Percentiles rank a stretch among this genome's conserved stretches.
phyloP scores from a whole-genome alignment of 306 rosid species.

The Mucuna pruriens region DNA sequence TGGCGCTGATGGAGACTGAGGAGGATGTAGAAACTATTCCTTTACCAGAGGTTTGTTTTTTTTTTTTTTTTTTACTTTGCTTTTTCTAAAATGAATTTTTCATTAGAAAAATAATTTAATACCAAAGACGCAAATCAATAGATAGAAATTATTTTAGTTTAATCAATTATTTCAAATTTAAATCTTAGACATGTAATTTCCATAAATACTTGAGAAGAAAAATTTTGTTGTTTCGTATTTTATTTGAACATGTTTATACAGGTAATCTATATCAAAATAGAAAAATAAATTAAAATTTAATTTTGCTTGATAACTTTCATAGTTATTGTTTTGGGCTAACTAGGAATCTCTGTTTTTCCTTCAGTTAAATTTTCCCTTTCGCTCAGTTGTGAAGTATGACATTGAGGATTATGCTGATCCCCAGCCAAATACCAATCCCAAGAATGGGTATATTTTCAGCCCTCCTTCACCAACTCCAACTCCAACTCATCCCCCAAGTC shows the following conservation, averaged over 20 bases:
- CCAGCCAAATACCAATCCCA: constrained; percentile 75
- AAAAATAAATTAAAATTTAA: too few relatives aligned
- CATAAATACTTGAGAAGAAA: too few relatives aligned
- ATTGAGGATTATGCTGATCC: constrained; percentile 75
- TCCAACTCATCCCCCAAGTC: constrained; percentile 47
- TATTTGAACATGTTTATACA: too few relatives aligned
- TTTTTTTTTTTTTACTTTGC: neutral
- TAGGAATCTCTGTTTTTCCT: constrained; percentile 9
- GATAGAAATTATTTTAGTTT: too few relatives aligned
- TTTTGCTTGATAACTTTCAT: neutral
- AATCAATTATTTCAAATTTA: too few relatives aligned
- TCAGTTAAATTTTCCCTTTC: constrained; percentile 46
- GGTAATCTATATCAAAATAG: too few relatives aligned
- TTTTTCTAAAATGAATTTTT: too few relatives aligned
- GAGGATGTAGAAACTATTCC: constrained; percentile 28
- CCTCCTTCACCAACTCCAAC: constrained; percentile 56
- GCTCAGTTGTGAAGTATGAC: constrained; percentile 35
- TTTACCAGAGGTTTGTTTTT: neutral
- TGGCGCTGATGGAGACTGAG: constrained; percentile 38
- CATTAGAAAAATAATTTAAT: too few relatives aligned
- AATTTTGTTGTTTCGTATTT: too few relatives aligned
- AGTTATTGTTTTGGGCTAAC: neutral
- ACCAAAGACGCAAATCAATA: too few relatives aligned
- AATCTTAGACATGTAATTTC: too few relatives aligned
- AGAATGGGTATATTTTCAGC: constrained; percentile 45